Evolutionary conservation across 805 yeast species (phyloP).

Genomic region (Ogataea saltuana): DNA sequence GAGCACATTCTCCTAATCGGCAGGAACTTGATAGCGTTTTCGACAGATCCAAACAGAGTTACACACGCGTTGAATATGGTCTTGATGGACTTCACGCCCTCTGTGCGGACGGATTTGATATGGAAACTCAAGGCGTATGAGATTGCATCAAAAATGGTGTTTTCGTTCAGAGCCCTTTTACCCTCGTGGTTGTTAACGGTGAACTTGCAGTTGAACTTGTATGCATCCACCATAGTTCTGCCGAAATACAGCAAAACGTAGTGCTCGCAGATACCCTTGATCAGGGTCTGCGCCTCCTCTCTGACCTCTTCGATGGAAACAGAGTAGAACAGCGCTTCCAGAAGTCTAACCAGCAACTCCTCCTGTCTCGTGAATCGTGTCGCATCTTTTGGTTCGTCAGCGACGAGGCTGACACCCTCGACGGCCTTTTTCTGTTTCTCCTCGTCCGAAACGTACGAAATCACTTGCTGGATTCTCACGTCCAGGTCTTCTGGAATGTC

Average conservation of each 20-base stretch:
- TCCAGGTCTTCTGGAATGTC: slow-evolving; percentile 48
- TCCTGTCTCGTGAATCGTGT: slow-evolving; percentile 60
- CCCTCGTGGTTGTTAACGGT: slow-evolving; percentile 82
- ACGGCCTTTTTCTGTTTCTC: slow-evolving; percentile 23
- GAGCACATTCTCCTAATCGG: slow-evolving; percentile 74
- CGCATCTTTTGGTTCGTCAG: slow-evolving; percentile 47
- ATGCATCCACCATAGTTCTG: slow-evolving; percentile 65
- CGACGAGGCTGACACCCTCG: slow-evolving; percentile 29
- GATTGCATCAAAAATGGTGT: slow-evolving; percentile 71
- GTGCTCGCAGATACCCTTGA: slow-evolving; percentile 73
- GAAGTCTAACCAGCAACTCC: slow-evolving; percentile 58
- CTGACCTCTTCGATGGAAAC: slow-evolving; percentile 71
- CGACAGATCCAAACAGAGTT: slow-evolving; percentile 64
- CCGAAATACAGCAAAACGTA: slow-evolving; percentile 77
- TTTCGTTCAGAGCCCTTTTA: slow-evolving; percentile 63
- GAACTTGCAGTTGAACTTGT: slow-evolving; percentile 68
- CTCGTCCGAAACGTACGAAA: slow-evolving; percentile 43
- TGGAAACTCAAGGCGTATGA: slow-evolving; percentile 80
- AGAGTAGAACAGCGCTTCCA: slow-evolving; percentile 74
- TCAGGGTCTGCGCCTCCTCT: slow-evolving; percentile 63
- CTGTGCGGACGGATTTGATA: slow-evolving; percentile 63
- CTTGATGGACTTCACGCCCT: slow-evolving; percentile 69
- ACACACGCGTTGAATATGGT: slow-evolving; percentile 61
- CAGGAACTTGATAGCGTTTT: slow-evolving; percentile 69
- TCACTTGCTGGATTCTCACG: slow-evolving; percentile 50